Conservation (phyloP, 306 rosid species). For the Psophocarpus tetragonolobus region DNA sequence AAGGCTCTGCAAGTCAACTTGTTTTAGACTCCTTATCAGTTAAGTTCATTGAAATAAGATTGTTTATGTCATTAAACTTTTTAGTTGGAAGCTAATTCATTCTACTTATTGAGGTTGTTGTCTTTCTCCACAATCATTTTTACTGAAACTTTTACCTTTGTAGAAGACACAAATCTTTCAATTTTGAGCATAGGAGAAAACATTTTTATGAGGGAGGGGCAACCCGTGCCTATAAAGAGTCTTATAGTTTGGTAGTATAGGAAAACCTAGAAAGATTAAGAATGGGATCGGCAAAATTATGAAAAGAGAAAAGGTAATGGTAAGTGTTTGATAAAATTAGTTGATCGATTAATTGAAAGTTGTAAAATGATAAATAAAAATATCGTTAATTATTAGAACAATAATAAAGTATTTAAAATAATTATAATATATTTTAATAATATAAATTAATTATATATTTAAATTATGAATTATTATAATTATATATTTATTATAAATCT, state of each 20-base stretch:
- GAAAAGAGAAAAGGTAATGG: no score
- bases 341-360: no score
- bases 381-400: no score
- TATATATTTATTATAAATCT: no score
- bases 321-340: no score
- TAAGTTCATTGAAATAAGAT: background rate
- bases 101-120: background rate
- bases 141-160: background rate
- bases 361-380: no score
- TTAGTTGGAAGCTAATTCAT: background rate
- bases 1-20: background rate
- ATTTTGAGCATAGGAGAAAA: background rate
- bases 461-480: no score
- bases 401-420: no score
- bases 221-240: background rate
- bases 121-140: background rate
- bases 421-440: no score
- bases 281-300: no score
- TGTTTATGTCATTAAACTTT: background rate
- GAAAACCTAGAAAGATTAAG: background rate
- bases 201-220: no score
- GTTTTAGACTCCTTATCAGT: background rate
- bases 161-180: background rate
- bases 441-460: no score
- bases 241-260: background rate